Evolutionary conservation across 495 filamentous ascomycete genomes (phyloP).

Genomic region (Platismatia glauca): DNA sequence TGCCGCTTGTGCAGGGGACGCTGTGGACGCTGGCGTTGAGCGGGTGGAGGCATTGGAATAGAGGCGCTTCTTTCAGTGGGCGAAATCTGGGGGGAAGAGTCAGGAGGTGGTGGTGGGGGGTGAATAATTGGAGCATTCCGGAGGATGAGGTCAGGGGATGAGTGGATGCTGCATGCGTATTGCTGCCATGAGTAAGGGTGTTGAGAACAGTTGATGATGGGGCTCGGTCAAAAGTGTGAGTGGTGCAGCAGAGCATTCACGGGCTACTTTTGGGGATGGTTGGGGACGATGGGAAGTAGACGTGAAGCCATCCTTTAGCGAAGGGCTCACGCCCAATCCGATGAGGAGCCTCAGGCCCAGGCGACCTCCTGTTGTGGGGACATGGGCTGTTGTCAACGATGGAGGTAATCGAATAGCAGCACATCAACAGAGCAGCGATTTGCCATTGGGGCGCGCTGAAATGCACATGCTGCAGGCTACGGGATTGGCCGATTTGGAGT

Average conservation of each 20-base stretch:
- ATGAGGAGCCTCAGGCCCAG: neutral
- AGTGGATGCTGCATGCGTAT: conserved; percentile 24
- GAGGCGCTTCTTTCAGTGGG: conserved; percentile 58
- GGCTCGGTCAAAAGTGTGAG: too few relatives aligned
- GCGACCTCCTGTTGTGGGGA: neutral
- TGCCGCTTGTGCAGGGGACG: conserved; percentile 74
- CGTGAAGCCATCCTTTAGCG: neutral
- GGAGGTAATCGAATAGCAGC: neutral
- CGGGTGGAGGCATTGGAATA: conserved; percentile 82
- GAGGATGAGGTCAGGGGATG: conserved; percentile 16
- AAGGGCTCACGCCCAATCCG: neutral
- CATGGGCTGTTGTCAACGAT: neutral
- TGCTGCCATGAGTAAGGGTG: conserved; percentile 38
- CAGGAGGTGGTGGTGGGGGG: conserved; percentile 82
- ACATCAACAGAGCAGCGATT: neutral
- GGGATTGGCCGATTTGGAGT: neutral
- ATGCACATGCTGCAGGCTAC: neutral
- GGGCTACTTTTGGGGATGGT: neutral
- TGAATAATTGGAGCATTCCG: conserved; percentile 75
- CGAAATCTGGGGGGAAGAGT: conserved; percentile 59
- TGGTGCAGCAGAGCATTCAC: neutral
- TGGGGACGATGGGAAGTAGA: neutral
- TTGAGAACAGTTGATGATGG: neutral
- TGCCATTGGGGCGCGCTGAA: neutral
- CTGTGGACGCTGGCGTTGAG: conserved; percentile 70